Evolutionary conservation across 73 alveolate genomes (phyloP).

Genomic region (Stentor coeruleus): DNA sequence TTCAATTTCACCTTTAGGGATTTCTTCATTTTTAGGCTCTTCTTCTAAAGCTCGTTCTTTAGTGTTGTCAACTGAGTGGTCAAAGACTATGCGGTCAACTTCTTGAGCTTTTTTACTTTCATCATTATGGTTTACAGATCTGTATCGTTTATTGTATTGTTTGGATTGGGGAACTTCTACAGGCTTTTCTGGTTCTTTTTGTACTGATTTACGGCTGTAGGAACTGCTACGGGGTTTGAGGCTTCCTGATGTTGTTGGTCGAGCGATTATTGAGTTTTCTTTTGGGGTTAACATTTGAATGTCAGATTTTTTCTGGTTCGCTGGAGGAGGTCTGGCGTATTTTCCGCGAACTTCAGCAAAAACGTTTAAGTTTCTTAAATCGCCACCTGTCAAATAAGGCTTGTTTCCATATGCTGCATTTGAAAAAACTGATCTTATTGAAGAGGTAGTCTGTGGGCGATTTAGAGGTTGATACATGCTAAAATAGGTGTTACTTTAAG

Average conservation of each 20-base stretch:
- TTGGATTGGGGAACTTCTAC: background rate
- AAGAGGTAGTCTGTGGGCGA: background rate
- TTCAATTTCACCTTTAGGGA: background rate
- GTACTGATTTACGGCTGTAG: background rate
- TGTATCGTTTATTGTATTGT: background rate
- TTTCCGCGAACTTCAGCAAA: conserved; percentile 23
- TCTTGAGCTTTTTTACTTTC: background rate
- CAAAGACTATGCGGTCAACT: background rate
- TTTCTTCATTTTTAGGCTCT: background rate
- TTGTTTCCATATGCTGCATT: background rate
- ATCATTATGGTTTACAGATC: background rate
- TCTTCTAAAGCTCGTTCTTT: too few relatives aligned
- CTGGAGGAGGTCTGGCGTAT: conserved; percentile 24
- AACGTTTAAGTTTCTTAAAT: background rate
- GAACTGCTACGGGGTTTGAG: conserved; percentile 8
- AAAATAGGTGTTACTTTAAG: background rate
- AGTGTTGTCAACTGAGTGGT: background rate
- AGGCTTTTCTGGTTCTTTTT: background rate
- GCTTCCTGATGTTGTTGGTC: conserved; percentile 16
- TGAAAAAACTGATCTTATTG: background rate
- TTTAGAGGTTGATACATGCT: background rate
- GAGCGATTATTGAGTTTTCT: conserved; percentile 11
- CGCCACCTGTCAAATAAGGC: background rate
- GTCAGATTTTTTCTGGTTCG: background rate
- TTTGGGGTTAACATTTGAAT: background rate